These are phyloP conservation scores for Pachyrhizus erosus DNA, from an alignment of 306 rosid species.

Conservation along the genomic window DNA sequence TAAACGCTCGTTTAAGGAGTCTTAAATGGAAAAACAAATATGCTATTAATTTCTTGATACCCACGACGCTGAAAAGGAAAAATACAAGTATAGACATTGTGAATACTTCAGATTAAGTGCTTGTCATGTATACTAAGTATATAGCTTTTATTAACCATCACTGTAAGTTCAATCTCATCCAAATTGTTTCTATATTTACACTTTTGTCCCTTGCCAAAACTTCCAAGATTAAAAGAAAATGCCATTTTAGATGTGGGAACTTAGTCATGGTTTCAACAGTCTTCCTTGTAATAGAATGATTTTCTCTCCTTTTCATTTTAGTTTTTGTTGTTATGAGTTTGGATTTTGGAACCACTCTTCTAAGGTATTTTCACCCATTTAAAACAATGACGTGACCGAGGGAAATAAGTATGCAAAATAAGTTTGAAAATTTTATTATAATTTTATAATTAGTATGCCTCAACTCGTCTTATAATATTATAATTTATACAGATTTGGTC, in stretches of 20 bases:
- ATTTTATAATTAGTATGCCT: not conserved
- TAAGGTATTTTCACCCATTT: not conserved
- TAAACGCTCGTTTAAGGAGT: no score
- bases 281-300: constrained; percentile 25
- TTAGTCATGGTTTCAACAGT: constrained; percentile 42
- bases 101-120: constrained; percentile 60
- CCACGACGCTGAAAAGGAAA: constrained; percentile 50
- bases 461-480: not conserved
- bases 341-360: not conserved
- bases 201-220: constrained; percentile 36
- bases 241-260: constrained; percentile 40
- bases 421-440: not conserved
- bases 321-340: constrained; percentile 11
- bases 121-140: constrained; percentile 55
- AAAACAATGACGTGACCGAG: not conserved
- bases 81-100: constrained; percentile 56
- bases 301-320: not conserved
- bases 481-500: not conserved
- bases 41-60: no score
- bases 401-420: not conserved
- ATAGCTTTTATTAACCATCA: constrained; percentile 48
- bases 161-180: constrained; percentile 47
- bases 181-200: constrained; percentile 31
- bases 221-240: constrained; percentile 34
- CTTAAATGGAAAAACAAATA: no score